Base-by-base conservation (phyloP, 495 filamentous ascomycete genomes). In the Staphylotrichum tortipilum region DNA sequence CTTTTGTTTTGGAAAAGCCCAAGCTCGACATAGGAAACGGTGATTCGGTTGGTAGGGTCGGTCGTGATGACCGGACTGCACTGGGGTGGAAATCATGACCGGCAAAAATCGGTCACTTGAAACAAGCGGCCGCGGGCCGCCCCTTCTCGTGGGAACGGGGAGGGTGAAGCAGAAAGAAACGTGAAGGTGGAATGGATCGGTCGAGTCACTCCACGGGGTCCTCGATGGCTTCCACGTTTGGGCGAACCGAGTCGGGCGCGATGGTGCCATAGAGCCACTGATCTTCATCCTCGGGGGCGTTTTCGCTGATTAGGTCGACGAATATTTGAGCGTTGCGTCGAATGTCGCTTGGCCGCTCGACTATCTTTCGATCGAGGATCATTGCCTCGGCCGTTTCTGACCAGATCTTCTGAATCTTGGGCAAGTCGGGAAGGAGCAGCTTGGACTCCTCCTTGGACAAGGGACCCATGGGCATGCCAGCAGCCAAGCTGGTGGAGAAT, bases 321-420 rank as follows among this genome's bases (percentile, higher is more conserved):
- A 80, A 60, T 12, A 78, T 69, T 47, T 75, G 70, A 7, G 61
- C 67, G 37, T 76, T 78, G 15, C 76, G 68, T 54, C 72, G 73
- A 45, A 80, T 80, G 18, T 78, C 71, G 36, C 68, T 62, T 1
- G 74, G 57, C 15, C 70, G 64, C 36, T 73, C 67, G 14, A 80
- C 75, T 17, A 80, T 77, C 34, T 71, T 69, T 35, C 74, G 62
- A 17, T 78, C 72, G 11, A 80, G 49, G 30, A 80, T 80, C 28
- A 78, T 59, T 1, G 74, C 71, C 47, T 78, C 76, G 34, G 76
- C 77, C 0, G 77, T 78, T 22, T 69, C 67, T 15, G 65, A 42
- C 74, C 76, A 80, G 5, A 80, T 74, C 29, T 70, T 66, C 35
- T 71, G 68, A 19, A 80, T 57, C 9, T 61, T 61, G 10, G 73